Conservation (phyloP, 345 rosid species). For the Syzygium oleosum region DNA sequence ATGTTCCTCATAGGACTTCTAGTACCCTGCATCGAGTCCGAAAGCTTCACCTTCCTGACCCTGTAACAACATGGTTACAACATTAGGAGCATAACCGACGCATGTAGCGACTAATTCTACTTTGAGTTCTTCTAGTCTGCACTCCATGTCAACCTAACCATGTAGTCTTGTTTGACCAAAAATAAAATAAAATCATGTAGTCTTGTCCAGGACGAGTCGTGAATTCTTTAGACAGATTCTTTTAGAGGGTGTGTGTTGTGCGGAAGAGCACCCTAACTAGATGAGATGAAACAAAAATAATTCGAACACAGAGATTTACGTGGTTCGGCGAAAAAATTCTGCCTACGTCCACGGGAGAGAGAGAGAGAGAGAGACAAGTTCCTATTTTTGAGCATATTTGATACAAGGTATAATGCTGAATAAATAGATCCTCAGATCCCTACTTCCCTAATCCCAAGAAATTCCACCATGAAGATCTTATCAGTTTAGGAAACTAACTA, state of each 20-base stretch:
- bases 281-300: too few species aligned
- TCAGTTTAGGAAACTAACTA: not conserved
- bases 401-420: not conserved
- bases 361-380: not conserved
- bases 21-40: conserved; percentile 58
- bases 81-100: not conserved
- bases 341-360: not conserved
- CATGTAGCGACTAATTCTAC: not conserved
- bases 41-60: conserved; percentile 92
- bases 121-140: not conserved
- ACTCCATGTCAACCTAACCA: not conserved
- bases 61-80: conserved; percentile 19
- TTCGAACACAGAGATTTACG: too few species aligned
- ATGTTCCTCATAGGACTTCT: conserved; percentile 71
- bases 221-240: too few species aligned
- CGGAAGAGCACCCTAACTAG: too few species aligned
- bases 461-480: not conserved
- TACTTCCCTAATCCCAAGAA: not conserved
- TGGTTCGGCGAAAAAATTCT: not conserved
- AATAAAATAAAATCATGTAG: too few species aligned
- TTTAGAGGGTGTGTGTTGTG: too few species aligned
- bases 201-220: too few species aligned
- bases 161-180: not conserved
- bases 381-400: not conserved
- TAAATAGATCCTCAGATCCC: not conserved